These are phyloP conservation scores for Ogataea saltuana DNA, from an alignment of 805 yeast genomes.

Conservation along the genomic window DNA sequence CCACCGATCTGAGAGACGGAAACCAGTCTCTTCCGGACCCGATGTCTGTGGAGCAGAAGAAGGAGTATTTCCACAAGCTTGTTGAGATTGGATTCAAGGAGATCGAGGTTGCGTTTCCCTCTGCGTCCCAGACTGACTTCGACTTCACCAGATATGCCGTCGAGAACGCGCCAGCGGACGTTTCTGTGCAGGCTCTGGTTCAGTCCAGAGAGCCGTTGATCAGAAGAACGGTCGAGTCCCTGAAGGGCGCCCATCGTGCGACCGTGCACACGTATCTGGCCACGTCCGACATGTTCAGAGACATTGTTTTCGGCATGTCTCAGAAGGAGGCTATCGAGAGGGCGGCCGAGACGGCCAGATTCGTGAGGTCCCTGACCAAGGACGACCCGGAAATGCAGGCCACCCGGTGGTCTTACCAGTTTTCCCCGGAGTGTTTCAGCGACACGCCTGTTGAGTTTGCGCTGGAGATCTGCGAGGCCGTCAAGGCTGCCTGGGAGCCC, in stretches of 20 bases:
- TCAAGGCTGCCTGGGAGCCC: slow-evolving; percentile 77
- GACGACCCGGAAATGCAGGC: slow-evolving; percentile 66
- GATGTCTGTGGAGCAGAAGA: slow-evolving; percentile 73
- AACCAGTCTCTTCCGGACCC: slow-evolving; percentile 83
- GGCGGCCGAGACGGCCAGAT: slow-evolving; percentile 70
- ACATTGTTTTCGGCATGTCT: slow-evolving; percentile 73
- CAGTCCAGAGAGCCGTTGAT: slow-evolving; percentile 77
- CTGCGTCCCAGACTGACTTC: slow-evolving; percentile 80
- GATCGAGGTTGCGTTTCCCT: slow-evolving; percentile 79
- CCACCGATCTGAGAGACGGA: slow-evolving; percentile 80
- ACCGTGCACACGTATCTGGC: slow-evolving; percentile 74
- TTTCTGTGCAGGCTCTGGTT: slow-evolving; percentile 68
- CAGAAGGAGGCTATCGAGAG: slow-evolving; percentile 64
- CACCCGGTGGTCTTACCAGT: slow-evolving; percentile 71
- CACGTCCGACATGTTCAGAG: slow-evolving; percentile 72
- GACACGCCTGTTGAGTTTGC: slow-evolving; percentile 77
- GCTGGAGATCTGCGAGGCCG: slow-evolving; percentile 77
- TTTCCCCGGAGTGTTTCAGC: slow-evolving; percentile 76
- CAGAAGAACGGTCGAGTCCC: slow-evolving; percentile 71
- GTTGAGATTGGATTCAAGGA: slow-evolving; percentile 76
- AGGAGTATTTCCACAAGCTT: slow-evolving; percentile 71
- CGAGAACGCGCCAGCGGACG: slow-evolving; percentile 76
- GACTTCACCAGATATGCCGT: slow-evolving; percentile 81
- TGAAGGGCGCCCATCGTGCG: slow-evolving; percentile 72
- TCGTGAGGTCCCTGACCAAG: slow-evolving; percentile 68